phyloP scores from a whole-genome alignment of 179 eudicot species.

The Sideroxylon spinosum region DNA sequence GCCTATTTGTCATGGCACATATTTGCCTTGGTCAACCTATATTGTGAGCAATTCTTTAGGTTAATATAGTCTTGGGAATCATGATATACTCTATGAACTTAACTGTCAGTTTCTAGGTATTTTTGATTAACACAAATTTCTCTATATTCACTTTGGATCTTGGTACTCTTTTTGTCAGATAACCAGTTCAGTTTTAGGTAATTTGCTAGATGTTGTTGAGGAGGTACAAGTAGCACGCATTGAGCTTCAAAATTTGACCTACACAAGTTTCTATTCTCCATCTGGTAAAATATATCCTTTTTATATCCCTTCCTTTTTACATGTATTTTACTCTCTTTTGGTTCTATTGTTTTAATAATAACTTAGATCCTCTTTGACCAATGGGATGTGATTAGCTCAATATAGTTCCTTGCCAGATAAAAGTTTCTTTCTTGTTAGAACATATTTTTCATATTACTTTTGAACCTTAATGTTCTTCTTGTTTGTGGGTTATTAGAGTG shows the following conservation, averaged over 20 bases:
- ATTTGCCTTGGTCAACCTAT: not conserved
- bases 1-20: not conserved
- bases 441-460: not conserved
- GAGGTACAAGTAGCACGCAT: slow-evolving; percentile 61
- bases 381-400: not conserved
- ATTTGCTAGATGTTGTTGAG: slow-evolving; percentile 69
- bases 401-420: not conserved
- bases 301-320: not conserved
- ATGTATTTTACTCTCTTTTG: not conserved
- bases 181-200: slow-evolving; percentile 59
- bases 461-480: not conserved
- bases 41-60: not conserved
- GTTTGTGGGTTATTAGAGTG: not conserved
- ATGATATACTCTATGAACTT: not conserved
- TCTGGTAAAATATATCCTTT: slow-evolving; percentile 45
- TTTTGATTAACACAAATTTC: not conserved
- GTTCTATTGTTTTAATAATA: not conserved
- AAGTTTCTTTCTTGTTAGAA: not conserved
- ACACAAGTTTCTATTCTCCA: slow-evolving; percentile 41
- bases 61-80: not conserved
- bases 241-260: slow-evolving; percentile 53
- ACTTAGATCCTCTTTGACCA: not conserved
- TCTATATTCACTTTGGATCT: slow-evolving; percentile 13
- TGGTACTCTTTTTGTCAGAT: slow-evolving; percentile 39
- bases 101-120: too few relatives aligned